Base-by-base conservation (phyloP, 768 basidiomycete genomes). In the Podaxis rugospora region DNA sequence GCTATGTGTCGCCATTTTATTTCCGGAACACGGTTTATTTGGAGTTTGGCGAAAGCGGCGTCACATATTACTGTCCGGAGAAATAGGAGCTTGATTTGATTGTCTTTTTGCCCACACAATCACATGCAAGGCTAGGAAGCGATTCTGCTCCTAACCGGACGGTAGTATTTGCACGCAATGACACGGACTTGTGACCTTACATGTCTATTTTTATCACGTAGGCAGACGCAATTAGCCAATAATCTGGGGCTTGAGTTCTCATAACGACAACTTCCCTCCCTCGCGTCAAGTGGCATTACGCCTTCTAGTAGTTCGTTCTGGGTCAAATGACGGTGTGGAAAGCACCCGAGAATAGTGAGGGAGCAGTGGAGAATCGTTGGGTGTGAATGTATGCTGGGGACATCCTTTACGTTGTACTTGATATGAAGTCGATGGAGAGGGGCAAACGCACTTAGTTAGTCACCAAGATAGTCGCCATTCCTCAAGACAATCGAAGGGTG, bases 241-340 rank as follows among this genome's bases (percentile, higher is more conserved):
- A 16, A 60, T 16, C 28, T 21, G 5, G 39, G 14, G 11, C 42
- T 10, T 6, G 10, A 25, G 44, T 54, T 53, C 59, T 46, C 59
- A 60, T 46, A 28, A 32, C 35, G 27, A 27, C 27, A 9, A 32
- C 28, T 32, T 32, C 28, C 9, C 28, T 32, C 28, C 28, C 28
- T 32, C 28, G 28, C 28, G 28, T 32, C 28, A 9, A 9, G 28
- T 1, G 28, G 28, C 9, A 32, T 32, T 7, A 16, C 40, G n/a
- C 18, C 23, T 18, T 7, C 21, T 16, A 32, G 11, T 13, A 39
- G 25, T 14, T 23, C 5, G 18, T 18, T 39, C 10, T 16, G 23
- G 36, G 59, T 60, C 59, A 54, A 54, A 7, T 60, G 59, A 53
- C 32, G 18, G 28, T 21, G 9, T 23, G 7, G 37, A 53, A 52